Percentiles rank a stretch among this genome's conserved stretches.
Conservation (phyloP, 352 stramenopile species). For the Phytophthora pisi region DNA sequence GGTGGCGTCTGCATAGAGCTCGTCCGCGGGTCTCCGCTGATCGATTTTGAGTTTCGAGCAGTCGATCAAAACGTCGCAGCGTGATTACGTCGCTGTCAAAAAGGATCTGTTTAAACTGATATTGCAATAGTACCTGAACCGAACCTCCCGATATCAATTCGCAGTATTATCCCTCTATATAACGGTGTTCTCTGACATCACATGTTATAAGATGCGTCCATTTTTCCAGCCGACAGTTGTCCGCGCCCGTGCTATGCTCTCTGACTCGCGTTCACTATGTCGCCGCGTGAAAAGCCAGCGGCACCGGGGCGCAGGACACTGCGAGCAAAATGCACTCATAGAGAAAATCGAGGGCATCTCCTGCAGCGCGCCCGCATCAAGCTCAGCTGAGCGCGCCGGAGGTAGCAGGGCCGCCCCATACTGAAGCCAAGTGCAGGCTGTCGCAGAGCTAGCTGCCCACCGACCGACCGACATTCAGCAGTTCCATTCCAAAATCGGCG, state of each 20-base stretch:
- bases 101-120: not conserved
- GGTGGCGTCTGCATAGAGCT: not conserved
- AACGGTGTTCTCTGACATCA: not conserved
- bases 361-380: not conserved
- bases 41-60: not conserved
- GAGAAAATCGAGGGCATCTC: constrained; percentile 23
- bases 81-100: not conserved
- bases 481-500: not conserved
- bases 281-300: constrained; percentile 18
- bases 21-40: not conserved
- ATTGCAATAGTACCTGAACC: not conserved
- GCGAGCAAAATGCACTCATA: constrained; percentile 28
- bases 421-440: constrained; percentile 10
- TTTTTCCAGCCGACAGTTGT: not conserved
- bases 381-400: constrained; percentile 10
- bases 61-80: not conserved
- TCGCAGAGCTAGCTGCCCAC: constrained; percentile 6
- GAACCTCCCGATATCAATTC: too few relatives aligned
- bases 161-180: not conserved
- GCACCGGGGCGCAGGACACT: not conserved
- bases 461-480: not conserved
- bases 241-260: not conserved
- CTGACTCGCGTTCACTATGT: constrained; percentile 13
- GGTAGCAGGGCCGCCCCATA: constrained; percentile 10
- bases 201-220: not conserved